Evolutionary conservation across 2,329 filamentous ascomycete species (phyloP).

Genomic region (Monilinia laxa): DNA sequence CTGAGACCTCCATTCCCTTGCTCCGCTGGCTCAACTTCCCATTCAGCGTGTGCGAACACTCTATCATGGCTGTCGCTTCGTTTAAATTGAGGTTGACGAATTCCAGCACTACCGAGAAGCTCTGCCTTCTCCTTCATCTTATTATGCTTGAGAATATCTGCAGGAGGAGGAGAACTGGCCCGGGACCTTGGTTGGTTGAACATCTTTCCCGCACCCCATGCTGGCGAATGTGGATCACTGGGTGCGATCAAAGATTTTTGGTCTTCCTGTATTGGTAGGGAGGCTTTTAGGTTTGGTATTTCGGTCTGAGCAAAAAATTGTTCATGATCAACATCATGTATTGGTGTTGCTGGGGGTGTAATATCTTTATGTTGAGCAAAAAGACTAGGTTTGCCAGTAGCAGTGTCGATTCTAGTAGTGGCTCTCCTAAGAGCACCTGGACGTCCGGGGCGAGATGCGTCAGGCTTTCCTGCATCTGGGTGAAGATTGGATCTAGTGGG

Average conservation of each 20-base stretch:
- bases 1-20: conserved; percentile 91
- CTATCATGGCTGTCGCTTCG: conserved; percentile 65
- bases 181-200: conserved; percentile 69
- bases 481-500: conserved; percentile 30
- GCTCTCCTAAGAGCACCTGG: conserved; percentile 38
- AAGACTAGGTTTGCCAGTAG: conserved; percentile 46
- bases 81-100: conserved; percentile 54
- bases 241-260: conserved; percentile 58
- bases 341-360: conserved; percentile 40
- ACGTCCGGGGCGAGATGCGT: conserved; percentile 27
- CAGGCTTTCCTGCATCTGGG: not conserved
- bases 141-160: conserved; percentile 70
- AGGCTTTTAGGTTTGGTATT: conserved; percentile 50
- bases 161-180: conserved; percentile 70
- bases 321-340: conserved; percentile 43
- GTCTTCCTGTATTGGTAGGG: conserved; percentile 52
- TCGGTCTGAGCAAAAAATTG: conserved; percentile 59
- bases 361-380: conserved; percentile 37
- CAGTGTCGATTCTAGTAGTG: conserved; percentile 56
- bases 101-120: conserved; percentile 56
- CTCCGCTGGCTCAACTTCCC: conserved; percentile 80
- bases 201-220: conserved; percentile 60
- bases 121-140: conserved; percentile 57
- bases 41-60: conserved; percentile 74
- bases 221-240: conserved; percentile 71